Conservation (phyloP, 108 stramenopile species). For the Pseudonitzschia pungens region DNA sequence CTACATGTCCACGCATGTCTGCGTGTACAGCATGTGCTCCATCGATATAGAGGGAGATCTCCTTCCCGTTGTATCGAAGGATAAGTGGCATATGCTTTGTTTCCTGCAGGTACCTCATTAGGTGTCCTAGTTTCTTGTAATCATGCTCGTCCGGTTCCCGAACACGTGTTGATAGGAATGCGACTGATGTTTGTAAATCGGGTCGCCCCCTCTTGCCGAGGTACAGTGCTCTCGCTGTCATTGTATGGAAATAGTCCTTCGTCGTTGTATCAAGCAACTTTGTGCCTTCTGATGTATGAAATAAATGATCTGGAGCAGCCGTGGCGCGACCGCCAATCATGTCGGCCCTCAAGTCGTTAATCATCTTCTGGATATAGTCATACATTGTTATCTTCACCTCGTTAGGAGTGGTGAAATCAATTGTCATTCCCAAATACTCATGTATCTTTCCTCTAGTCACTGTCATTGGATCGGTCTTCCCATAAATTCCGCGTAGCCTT, state of each 20-base stretch:
- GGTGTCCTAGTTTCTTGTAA: no score
- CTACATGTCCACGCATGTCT: constrained; percentile 30
- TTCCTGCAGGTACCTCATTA: constrained; percentile 33
- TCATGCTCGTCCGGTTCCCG: no score
- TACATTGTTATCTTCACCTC: constrained; percentile 24
- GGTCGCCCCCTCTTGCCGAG: constrained; percentile 35
- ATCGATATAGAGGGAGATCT: constrained; percentile 31
- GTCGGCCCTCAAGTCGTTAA: constrained; percentile 8
- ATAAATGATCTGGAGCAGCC: constrained; percentile 38
- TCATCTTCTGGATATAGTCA: no score
- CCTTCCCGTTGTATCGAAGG: constrained; percentile 7
- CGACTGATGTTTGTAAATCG: constrained; percentile 18
- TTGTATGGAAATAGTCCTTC: constrained; percentile 20
- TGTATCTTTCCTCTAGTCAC: constrained; percentile 25
- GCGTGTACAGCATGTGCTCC: constrained; percentile 27
- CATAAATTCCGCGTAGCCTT: no score
- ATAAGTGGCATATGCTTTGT: constrained; percentile 22
- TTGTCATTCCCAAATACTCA: constrained; percentile 42
- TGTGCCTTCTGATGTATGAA: constrained; percentile 19
- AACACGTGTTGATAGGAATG: constrained; percentile 31
- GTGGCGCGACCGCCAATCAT: constrained; percentile 4
- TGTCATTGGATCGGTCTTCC: not conserved
- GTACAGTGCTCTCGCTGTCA: constrained; percentile 29
- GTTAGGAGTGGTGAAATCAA: constrained; percentile 21
- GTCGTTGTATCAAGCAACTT: no score